These are phyloP conservation scores for Alternaria gansuensis DNA, from an alignment of 2,329 filamentous ascomycete species.

Conservation along the genomic window DNA sequence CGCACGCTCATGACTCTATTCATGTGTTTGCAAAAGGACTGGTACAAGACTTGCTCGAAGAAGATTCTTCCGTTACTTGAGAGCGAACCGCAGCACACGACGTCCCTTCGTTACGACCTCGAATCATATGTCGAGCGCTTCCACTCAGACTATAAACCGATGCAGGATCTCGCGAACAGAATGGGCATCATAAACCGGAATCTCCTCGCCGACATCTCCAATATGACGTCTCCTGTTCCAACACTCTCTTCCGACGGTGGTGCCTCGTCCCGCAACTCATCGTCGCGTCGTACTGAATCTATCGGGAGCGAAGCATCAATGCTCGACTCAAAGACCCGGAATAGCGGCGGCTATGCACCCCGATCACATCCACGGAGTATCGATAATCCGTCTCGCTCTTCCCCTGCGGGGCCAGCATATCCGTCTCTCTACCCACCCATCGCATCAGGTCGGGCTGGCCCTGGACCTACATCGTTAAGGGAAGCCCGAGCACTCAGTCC, in stretches of 20 bases:
- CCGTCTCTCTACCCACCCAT: slow-evolving; percentile 33
- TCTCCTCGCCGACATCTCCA: slow-evolving; percentile 65
- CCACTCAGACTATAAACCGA: slow-evolving; percentile 77
- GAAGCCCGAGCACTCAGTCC: slow-evolving; percentile 41
- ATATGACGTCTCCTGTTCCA: slow-evolving; percentile 66
- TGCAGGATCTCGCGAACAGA: slow-evolving; percentile 71
- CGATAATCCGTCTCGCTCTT: slow-evolving; percentile 43
- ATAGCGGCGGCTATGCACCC: slow-evolving; percentile 69
- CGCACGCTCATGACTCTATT: slow-evolving; percentile 85
- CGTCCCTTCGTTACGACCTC: slow-evolving; percentile 69
- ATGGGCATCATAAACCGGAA: slow-evolving; percentile 82
- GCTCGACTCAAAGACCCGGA: slow-evolving; percentile 58
- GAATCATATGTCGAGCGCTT: slow-evolving; percentile 80
- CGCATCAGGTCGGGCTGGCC: slow-evolving; percentile 28
- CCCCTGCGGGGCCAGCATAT: slow-evolving; percentile 37
- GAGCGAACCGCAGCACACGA: slow-evolving; percentile 54
- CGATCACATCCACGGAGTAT: slow-evolving; percentile 38
- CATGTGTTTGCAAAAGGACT: slow-evolving; percentile 81
- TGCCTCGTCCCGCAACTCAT: slow-evolving; percentile 54
- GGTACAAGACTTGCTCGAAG: slow-evolving; percentile 84
- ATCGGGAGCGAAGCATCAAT: slow-evolving; percentile 52
- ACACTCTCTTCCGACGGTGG: slow-evolving; percentile 54
- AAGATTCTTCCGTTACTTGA: slow-evolving; percentile 81
- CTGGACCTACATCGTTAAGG: slow-evolving; percentile 30
- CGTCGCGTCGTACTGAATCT: slow-evolving; percentile 56